Percentiles rank a stretch among this genome's conserved stretches.
Evolutionary conservation across 192 early-diverging fungal species (phyloP).

Genomic region (Mortierella antarctica): DNA sequence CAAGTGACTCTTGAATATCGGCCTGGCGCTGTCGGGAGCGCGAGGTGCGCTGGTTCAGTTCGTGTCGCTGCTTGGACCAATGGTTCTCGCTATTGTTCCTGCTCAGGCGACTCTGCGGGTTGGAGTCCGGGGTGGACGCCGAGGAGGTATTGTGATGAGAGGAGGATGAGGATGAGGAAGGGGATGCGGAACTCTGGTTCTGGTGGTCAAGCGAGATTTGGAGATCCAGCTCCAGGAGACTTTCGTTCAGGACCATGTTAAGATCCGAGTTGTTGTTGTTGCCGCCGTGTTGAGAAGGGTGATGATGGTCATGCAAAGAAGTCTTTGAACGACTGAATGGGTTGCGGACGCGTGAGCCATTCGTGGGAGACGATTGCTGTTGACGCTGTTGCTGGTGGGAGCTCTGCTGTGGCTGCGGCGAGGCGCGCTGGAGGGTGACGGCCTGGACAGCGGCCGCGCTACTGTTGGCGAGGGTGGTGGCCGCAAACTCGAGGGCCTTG

Average conservation of each 20-base stretch:
- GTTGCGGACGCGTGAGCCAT: background rate
- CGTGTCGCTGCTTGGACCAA: background rate
- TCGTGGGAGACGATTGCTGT: background rate
- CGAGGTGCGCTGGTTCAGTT: background rate
- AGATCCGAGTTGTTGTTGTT: slow-evolving; percentile 25
- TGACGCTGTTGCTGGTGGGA: slow-evolving; percentile 9
- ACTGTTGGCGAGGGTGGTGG: slow-evolving; percentile 23
- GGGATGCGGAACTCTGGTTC: background rate
- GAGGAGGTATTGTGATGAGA: too few relatives aligned
- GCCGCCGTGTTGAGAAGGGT: background rate
- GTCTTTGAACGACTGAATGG: slow-evolving; percentile 4
- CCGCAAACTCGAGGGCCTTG: slow-evolving; percentile 38
- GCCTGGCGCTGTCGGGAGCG: slow-evolving; percentile 3
- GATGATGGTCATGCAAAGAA: background rate
- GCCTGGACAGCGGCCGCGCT: background rate
- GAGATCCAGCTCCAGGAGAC: slow-evolving; percentile 38
- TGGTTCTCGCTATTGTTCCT: background rate
- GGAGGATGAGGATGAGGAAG: slow-evolving; percentile 2
- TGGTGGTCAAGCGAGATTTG: slow-evolving; percentile 16
- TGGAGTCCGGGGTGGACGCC: background rate
- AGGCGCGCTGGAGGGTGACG: background rate
- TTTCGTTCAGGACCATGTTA: slow-evolving; percentile 35
- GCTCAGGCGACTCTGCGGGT: background rate
- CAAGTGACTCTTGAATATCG: background rate
- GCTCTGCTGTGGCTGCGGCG: background rate